Base-by-base conservation (phyloP, 208 protist species). In the Blechomonas ayalai region DNA sequence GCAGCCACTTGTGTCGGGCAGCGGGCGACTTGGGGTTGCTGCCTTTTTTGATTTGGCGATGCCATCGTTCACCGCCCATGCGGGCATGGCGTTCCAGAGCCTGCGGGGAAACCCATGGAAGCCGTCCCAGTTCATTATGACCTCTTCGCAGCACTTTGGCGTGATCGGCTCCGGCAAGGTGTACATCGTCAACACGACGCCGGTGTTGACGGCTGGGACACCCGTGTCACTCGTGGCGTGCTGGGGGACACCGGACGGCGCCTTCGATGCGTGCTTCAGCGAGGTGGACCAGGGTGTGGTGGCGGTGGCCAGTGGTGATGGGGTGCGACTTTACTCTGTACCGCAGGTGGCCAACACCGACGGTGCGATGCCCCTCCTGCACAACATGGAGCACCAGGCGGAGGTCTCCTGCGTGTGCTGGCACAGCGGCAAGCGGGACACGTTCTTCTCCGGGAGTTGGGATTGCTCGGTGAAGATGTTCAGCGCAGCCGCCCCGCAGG, bases 41-140 rank as follows among this genome's bases (percentile, higher is more conserved):
- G 20, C 41, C 35, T 36, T 52, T 5, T 42, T 38, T 32, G 16
- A 7, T 3, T 33, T 3, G 25, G 12, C 40, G 9, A 95, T 95
- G 87, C 87, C 87, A 9, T 90, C 82, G 4, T 92, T 95, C 50
- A 56, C 67, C 37, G 63, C 92, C 33, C 87, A 95, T 49, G 78
- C 76, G 13, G 79, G 81, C 32, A 92, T 95, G 69, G 76, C 74
- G 4, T 82, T 72, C 19, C 76, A 95, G 50, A 58, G 53, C 19
- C 59, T 95, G 32, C 82, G 82, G 22, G 82, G 61, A 52, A 92
- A 90, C 48, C 87, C 87, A 8, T 92, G 80, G 78, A 48, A 77
- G 32, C 82, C 82, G 4, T 84, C 66, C 1, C 80, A 90, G 67
- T 77, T 78, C 54, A 65, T 90, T 34, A 62, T 92, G 34, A 56